Conservation (phyloP, 495 filamentous ascomycete genomes). For the Podospora australis region DNA sequence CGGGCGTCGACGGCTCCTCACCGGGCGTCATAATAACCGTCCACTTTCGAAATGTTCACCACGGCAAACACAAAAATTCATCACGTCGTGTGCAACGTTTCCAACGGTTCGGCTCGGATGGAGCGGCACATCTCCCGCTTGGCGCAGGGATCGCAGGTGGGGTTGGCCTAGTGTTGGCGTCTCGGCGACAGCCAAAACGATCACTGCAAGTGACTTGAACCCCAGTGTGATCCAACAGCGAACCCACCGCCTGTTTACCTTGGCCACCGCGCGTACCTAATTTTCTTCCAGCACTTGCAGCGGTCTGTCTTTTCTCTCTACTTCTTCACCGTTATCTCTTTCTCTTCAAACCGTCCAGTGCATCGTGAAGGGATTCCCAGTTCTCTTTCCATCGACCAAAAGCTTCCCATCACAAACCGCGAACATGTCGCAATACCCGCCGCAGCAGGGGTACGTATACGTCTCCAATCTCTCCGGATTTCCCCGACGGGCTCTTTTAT, state of each 20-base stretch:
- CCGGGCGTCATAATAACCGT: too few relatives aligned
- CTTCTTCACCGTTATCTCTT: not conserved
- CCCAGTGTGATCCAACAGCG: not conserved
- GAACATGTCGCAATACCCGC: slow-evolving; percentile 1
- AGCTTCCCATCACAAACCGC: not conserved
- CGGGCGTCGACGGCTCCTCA: too few relatives aligned
- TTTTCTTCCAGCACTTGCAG: not conserved
- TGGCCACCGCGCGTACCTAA: not conserved
- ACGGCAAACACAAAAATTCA: too few relatives aligned
- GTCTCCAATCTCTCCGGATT: not conserved
- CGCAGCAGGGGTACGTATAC: slow-evolving; percentile 3
- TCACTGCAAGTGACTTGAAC: too few relatives aligned
- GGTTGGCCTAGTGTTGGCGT: not conserved
- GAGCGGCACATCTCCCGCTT: not conserved
- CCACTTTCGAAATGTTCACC: too few relatives aligned
- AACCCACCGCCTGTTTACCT: not conserved
- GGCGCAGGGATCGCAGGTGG: too few relatives aligned
- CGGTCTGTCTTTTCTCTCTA: not conserved
- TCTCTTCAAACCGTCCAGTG: not conserved
- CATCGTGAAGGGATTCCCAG: too few relatives aligned
- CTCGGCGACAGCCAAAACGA: not conserved
- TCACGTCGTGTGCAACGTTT: too few relatives aligned
- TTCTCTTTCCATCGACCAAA: not conserved
- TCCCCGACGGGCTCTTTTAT: not conserved
- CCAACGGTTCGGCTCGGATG: not conserved